A percentile compares a stretch with the other conserved stretches of the same genome.
These are phyloP conservation scores for Desmodesmus armatus DNA, from an alignment of 139 green algal species.

Conservation along the genomic window DNA sequence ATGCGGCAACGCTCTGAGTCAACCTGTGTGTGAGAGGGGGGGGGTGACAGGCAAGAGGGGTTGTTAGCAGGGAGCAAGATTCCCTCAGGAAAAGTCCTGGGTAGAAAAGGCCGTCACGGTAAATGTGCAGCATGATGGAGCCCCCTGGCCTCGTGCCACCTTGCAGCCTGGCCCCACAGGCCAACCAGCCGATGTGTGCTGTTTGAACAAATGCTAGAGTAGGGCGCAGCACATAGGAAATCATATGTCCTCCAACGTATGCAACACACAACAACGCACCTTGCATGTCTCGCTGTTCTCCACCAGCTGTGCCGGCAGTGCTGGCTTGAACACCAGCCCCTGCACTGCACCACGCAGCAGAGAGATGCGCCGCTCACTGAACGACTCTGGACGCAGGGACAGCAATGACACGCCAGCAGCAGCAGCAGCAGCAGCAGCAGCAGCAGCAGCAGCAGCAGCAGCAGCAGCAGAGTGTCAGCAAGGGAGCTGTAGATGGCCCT, in stretches of 20 bases:
- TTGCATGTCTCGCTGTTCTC: constrained; percentile 60
- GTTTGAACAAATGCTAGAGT: constrained; percentile 57
- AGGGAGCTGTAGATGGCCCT: not conserved
- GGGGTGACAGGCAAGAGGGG: no score
- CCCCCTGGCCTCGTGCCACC: constrained; percentile 35
- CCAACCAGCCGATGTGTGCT: constrained; percentile 47
- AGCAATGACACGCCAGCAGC: not conserved
- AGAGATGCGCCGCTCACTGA: constrained; percentile 51
- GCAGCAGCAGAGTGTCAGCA: not conserved
- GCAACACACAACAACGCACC: not conserved
- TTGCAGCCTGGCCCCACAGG: constrained; percentile 48
- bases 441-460: constrained; percentile 7
- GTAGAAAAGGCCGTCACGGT: not conserved
- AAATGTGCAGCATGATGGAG: constrained; percentile 49
- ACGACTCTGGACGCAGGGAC: constrained; percentile 38
- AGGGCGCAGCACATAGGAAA: no score
- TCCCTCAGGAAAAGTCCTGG: no score
- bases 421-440: not conserved
- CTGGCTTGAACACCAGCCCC: constrained; percentile 39
- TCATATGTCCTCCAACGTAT: no score
- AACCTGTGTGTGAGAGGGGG: no score
- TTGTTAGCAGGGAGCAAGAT: no score
- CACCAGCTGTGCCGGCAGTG: constrained; percentile 50
- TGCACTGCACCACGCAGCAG: constrained; percentile 53
- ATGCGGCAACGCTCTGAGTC: constrained; percentile 43